Percentiles rank a stretch among this genome's conserved stretches.
These are phyloP conservation scores for Beauveria pseudobassiana DNA, from an alignment of 2,329 filamentous ascomycete genomes.

Conservation along the genomic window DNA sequence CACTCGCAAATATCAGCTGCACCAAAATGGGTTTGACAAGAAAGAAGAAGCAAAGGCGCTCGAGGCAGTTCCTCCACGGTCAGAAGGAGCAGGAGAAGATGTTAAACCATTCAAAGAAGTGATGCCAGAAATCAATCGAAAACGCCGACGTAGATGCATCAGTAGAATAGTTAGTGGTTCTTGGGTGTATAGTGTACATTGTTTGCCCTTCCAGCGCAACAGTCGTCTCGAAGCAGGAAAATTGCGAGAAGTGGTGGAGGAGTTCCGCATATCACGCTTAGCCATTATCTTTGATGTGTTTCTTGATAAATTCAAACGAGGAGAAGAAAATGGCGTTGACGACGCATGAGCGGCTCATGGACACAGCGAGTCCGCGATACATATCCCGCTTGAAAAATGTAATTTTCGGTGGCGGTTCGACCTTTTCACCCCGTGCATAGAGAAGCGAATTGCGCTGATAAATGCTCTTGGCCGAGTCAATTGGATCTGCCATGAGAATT, in stretches of 20 bases:
- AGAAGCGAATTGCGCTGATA: constrained; percentile 77
- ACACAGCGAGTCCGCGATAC: constrained; percentile 77
- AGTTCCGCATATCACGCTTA: neutral
- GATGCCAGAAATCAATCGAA: neutral
- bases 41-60: neutral
- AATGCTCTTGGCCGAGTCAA: constrained; percentile 78
- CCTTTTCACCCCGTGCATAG: constrained; percentile 55
- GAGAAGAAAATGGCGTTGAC: constrained; percentile 90
- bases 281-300: constrained; percentile 46
- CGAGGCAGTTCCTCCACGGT: neutral
- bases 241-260: neutral
- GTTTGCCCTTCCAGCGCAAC: neutral
- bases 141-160: constrained; percentile 11
- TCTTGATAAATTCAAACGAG: constrained; percentile 77
- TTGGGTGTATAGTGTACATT: neutral
- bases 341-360: constrained; percentile 72
- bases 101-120: neutral
- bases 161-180: neutral
- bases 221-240: neutral
- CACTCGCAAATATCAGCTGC: neutral
- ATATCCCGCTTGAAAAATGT: constrained; percentile 70
- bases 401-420: constrained; percentile 62
- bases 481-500: constrained; percentile 42
- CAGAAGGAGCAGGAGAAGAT: neutral
- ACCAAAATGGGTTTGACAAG: neutral